A percentile compares a stretch with the other conserved stretches of the same genome.
phyloP scores from a whole-genome alignment of 352 stramenopile genomes.

The Globisporangium cystogenes region DNA sequence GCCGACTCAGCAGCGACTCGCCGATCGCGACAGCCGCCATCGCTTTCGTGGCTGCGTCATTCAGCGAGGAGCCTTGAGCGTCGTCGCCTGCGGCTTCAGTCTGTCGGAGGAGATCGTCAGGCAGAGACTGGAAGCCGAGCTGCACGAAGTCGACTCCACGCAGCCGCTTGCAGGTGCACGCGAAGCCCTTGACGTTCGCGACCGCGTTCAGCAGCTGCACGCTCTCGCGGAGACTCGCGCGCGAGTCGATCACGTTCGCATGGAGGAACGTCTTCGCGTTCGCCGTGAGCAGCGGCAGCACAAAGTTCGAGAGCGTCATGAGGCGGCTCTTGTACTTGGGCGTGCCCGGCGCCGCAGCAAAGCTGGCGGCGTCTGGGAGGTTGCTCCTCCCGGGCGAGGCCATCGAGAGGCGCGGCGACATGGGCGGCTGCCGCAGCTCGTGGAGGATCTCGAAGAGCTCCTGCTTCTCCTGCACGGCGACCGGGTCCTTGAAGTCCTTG shows the following conservation, averaged over 20 bases:
- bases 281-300: conserved; percentile 46
- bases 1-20: conserved; percentile 27
- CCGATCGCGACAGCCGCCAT: conserved; percentile 21
- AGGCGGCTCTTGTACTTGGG: conserved; percentile 10
- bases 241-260: conserved; percentile 64
- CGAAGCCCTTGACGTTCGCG: conserved; percentile 48
- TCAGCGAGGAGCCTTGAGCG: too few species aligned
- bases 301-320: conserved; percentile 54
- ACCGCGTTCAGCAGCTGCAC: conserved; percentile 62
- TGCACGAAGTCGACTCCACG: conserved; percentile 38
- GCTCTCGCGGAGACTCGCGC: conserved; percentile 51
- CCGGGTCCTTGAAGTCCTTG: conserved; percentile 46
- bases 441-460: conserved; percentile 60
- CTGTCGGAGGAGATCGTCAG: conserved; percentile 15
- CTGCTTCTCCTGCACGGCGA: conserved; percentile 40
- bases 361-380: not conserved
- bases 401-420: conserved; percentile 8
- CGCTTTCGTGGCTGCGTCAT: conserved; percentile 14
- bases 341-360: not conserved
- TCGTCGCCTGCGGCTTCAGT: not conserved
- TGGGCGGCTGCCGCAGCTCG: conserved; percentile 24
- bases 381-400: not conserved
- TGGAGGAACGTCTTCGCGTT: conserved; percentile 66
- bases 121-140: conserved; percentile 35
- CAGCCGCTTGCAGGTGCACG: conserved; percentile 50